These are phyloP conservation scores for Theobroma cacao DNA, from an alignment of 345 rosid species.

Conservation along the genomic window DNA sequence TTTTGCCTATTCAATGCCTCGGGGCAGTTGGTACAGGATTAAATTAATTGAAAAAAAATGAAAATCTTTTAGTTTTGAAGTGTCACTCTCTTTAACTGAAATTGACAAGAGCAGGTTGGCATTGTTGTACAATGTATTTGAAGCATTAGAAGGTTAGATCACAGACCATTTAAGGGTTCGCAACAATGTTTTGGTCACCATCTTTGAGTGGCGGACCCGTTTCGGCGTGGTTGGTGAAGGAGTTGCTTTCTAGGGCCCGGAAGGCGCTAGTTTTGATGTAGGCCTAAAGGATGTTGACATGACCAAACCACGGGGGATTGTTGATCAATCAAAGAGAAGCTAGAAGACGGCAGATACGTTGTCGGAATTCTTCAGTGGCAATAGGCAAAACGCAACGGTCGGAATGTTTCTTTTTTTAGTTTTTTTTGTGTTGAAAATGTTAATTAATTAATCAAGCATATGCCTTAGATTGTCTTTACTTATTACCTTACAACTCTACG, in stretches of 20 bases:
- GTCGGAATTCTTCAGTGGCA: neutral
- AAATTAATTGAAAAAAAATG: slow-evolving; percentile 26
- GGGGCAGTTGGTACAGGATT: slow-evolving; percentile 36
- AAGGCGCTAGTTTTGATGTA: neutral
- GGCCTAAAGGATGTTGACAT: neutral
- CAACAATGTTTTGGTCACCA: no score
- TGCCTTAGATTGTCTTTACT: neutral
- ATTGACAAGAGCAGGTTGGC: neutral
- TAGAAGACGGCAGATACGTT: neutral
- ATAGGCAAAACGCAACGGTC: neutral
- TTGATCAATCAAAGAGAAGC: neutral
- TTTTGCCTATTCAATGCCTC: slow-evolving; percentile 45
- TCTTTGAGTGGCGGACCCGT: neutral
- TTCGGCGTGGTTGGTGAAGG: neutral
- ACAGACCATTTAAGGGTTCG: neutral
- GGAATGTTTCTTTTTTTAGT: neutral
- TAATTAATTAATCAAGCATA: neutral
- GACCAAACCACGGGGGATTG: neutral
- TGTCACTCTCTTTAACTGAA: neutral
- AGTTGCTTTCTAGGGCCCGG: neutral
- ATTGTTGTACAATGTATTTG: neutral
- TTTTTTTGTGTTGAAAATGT: neutral
- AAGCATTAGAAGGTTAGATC: neutral
- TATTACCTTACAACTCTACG: neutral
- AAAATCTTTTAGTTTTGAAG: neutral